A percentile compares a stretch with the other conserved stretches of the same genome.
Conservation (phyloP, 495 filamentous ascomycete genomes). For the Viridothelium virens region DNA sequence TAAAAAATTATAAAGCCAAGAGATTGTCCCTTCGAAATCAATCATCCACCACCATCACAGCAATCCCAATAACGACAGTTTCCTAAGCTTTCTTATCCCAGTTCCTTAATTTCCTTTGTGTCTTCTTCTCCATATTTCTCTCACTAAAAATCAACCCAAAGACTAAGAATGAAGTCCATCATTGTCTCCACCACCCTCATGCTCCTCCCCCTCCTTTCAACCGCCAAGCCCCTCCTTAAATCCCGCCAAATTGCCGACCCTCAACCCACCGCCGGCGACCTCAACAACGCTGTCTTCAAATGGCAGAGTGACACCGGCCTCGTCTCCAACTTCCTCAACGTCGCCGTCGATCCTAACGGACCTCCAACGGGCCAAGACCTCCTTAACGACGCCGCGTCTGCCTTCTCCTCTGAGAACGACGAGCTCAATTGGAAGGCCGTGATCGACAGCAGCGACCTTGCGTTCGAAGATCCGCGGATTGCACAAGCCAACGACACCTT, state of each 20-base stretch:
- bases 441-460: not conserved
- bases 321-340: slow-evolving; percentile 7
- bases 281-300: not conserved
- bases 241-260: not conserved
- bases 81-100: not conserved
- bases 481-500: not conserved
- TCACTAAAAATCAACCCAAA: not conserved
- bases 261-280: not conserved
- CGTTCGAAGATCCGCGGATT: slow-evolving; percentile 1
- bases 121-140: not conserved
- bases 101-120: not conserved
- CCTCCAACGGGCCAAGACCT: not conserved
- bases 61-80: not conserved
- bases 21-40: not conserved
- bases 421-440: not conserved
- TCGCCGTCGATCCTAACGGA: not conserved
- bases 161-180: not conserved
- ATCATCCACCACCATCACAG: not conserved
- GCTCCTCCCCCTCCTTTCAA: not conserved
- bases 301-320: not conserved
- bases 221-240: not conserved
- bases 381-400: not conserved
- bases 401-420: not conserved
- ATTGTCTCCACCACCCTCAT: not conserved
- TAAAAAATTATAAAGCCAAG: not conserved